Evolutionary conservation across 148 eudicot species (phyloP).

Genomic region (Spergularia bocconei): DNA sequence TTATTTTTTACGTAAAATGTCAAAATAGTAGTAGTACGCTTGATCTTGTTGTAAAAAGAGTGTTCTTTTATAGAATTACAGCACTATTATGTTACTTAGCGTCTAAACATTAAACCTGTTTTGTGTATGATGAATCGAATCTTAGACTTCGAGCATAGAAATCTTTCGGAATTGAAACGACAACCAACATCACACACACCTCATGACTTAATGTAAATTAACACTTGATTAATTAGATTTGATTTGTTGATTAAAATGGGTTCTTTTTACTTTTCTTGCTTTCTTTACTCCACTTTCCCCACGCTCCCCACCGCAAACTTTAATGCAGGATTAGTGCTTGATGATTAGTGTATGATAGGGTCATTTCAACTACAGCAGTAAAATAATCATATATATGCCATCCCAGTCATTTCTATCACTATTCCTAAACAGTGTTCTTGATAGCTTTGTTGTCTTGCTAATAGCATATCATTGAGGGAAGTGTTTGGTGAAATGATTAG

Average conservation of each 20-base stretch:
- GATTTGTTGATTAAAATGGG: constrained; percentile 16
- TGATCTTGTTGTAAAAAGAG: too few relatives aligned
- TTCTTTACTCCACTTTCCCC: background rate
- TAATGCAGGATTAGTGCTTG: constrained; percentile 22
- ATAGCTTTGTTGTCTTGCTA: constrained; percentile 16
- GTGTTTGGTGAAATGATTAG: constrained; percentile 32
- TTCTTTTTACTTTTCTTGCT: constrained; percentile 10
- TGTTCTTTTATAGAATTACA: too few relatives aligned
- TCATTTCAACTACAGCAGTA: constrained; percentile 23
- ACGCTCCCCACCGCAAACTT: constrained; percentile 18
- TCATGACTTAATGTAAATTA: background rate
- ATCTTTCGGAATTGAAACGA: constrained; percentile 13
- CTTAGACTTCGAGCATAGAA: background rate
- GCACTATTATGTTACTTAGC: too few relatives aligned
- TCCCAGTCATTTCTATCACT: constrained; percentile 20
- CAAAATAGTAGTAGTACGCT: too few relatives aligned
- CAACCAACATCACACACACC: constrained; percentile 9
- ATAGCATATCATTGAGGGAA: constrained; percentile 26
- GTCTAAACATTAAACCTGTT: too few relatives aligned
- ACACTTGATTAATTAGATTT: constrained; percentile 9
- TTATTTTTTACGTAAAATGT: too few relatives aligned
- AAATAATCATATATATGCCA: constrained; percentile 17
- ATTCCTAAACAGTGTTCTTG: constrained; percentile 10
- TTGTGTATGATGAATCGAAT: background rate
- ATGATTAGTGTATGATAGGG: constrained; percentile 32